Percentiles rank a stretch among this genome's conserved stretches.
phyloP scores from a whole-genome alignment of 441 rosid species.

The Gossypium davidsonii region DNA sequence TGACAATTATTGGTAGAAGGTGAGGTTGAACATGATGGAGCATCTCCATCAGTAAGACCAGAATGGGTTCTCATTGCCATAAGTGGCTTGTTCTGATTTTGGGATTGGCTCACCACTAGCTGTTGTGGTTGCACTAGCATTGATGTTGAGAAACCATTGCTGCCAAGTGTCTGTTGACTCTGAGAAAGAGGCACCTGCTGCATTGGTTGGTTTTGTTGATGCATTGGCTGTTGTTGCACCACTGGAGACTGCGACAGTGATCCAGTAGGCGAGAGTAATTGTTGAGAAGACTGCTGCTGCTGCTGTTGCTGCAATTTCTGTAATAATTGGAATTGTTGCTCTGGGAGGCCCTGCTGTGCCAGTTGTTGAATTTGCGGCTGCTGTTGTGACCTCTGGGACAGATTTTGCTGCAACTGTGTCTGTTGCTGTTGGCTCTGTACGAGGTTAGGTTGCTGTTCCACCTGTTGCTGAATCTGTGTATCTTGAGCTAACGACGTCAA shows the following conservation, averaged over 20 bases:
- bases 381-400: slow-evolving; percentile 54
- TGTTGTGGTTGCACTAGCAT: slow-evolving; percentile 39
- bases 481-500: slow-evolving; percentile 63
- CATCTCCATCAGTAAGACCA: slow-evolving; percentile 73
- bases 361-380: slow-evolving; percentile 56
- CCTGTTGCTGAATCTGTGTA: slow-evolving; percentile 52
- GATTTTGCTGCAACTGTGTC: slow-evolving; percentile 52
- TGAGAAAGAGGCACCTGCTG: slow-evolving; percentile 51
- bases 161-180: slow-evolving; percentile 51
- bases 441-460: slow-evolving; percentile 56
- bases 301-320: slow-evolving; percentile 57
- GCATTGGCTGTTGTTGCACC: slow-evolving; percentile 45
- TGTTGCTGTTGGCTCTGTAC: slow-evolving; percentile 59
- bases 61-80: slow-evolving; percentile 54
- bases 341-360: slow-evolving; percentile 46
- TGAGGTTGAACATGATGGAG: slow-evolving; percentile 94
- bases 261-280: slow-evolving; percentile 41
- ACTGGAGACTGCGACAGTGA: slow-evolving; percentile 58
- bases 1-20: slow-evolving; percentile 90
- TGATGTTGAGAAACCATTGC: slow-evolving; percentile 52
- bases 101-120: slow-evolving; percentile 44
- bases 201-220: slow-evolving; percentile 54
- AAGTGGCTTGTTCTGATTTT: slow-evolving; percentile 46
- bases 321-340: slow-evolving; percentile 68
- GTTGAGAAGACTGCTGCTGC: slow-evolving; percentile 49